Conservation (phyloP, 202 grass and related monocot species). For the Setaria italica region DNA sequence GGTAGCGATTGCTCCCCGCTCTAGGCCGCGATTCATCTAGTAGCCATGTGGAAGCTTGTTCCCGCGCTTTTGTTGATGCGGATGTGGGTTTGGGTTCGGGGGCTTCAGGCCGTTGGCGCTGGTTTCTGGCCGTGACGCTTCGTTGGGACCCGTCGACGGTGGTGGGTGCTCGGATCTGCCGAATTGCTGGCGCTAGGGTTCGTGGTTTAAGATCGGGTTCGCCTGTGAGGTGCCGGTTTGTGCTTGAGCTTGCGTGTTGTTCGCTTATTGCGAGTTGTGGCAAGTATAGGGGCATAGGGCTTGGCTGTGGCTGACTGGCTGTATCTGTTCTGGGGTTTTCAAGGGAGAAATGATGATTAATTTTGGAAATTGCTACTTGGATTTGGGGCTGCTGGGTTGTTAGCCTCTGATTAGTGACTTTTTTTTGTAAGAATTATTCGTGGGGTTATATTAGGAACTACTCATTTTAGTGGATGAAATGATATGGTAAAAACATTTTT, state of each 20-base stretch:
- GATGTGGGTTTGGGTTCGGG: background rate
- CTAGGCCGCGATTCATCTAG: background rate
- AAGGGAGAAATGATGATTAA: constrained; percentile 22
- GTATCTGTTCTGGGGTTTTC: constrained; percentile 10
- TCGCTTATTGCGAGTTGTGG: constrained; percentile 3
- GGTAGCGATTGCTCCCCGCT: background rate
- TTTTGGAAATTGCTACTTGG: constrained; percentile 3
- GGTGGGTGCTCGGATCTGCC: constrained; percentile 43
- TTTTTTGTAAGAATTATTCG: background rate
- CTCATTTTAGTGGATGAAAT: background rate
- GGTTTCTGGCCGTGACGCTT: constrained; percentile 4
- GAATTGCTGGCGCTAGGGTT: constrained; percentile 10
- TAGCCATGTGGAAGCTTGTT: background rate
- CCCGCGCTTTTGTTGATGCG: background rate
- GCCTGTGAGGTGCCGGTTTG: background rate
- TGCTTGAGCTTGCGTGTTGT: constrained; percentile 5
- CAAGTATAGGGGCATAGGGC: background rate
- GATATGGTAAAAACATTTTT: background rate
- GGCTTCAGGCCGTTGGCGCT: background rate
- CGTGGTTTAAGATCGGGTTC: constrained; percentile 8
- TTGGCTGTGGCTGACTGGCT: background rate
- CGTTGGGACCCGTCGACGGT: background rate
- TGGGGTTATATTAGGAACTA: background rate
- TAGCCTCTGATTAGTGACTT: background rate
- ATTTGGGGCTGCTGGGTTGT: background rate